A percentile compares a stretch with the other conserved stretches of the same genome.
Conservation (phyloP, 805 yeast species). For the Groenewaldozyma salmanticensis region DNA sequence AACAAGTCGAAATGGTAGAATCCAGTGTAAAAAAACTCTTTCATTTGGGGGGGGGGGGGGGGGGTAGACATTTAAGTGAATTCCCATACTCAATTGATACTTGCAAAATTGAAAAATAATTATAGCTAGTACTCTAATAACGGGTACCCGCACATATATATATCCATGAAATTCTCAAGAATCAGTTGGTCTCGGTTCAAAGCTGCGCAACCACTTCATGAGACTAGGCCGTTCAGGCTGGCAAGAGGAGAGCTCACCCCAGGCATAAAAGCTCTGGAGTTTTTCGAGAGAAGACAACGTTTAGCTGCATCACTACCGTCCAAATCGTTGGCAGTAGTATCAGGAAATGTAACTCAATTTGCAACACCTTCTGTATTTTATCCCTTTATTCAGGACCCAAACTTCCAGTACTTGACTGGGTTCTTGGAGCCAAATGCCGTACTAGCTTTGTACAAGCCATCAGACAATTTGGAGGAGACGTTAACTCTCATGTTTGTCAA, state of each 20-base stretch:
- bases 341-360: conserved; percentile 62
- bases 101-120: too few species aligned
- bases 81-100: too few species aligned
- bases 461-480: conserved; percentile 20
- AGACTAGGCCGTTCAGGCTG: conserved; percentile 71
- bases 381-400: conserved; percentile 86
- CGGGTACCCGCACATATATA: too few species aligned
- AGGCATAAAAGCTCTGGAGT: conserved; percentile 78
- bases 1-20: too few species aligned
- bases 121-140: too few species aligned
- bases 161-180: too few species aligned
- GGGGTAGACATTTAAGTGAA: too few species aligned
- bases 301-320: conserved; percentile 50
- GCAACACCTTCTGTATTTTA: conserved; percentile 89
- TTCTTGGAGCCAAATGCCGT: conserved; percentile 82
- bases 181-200: too few species aligned
- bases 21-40: too few species aligned
- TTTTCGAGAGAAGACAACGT: conserved; percentile 57
- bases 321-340: conserved; percentile 59
- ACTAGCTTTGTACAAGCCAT: conserved; percentile 41
- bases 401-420: conserved; percentile 79
- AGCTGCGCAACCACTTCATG: conserved; percentile 76
- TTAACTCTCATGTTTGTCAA: conserved; percentile 76
- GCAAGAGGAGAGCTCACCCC: conserved; percentile 76
- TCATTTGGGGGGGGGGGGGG: too few species aligned